Evolutionary conservation across 805 yeast species (phyloP).

Genomic region (Kodamaea laetipori): DNA sequence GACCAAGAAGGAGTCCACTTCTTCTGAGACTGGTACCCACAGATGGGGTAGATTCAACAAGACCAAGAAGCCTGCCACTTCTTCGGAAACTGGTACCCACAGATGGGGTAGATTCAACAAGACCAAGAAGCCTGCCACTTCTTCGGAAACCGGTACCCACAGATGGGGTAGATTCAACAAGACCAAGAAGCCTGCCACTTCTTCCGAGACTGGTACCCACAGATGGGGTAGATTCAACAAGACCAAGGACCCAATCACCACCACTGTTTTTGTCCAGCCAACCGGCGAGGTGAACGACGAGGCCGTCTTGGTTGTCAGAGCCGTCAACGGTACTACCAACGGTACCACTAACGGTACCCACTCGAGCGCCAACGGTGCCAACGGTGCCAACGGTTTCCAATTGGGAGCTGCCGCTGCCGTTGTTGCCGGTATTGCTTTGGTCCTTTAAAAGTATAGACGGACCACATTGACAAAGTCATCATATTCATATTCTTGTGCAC

Average conservation of each 20-base stretch:
- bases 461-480: slow-evolving; percentile 3
- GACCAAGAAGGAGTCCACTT: slow-evolving; percentile 37
- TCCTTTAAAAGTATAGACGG: slow-evolving; percentile 33
- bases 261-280: slow-evolving; percentile 34
- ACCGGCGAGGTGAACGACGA: slow-evolving; percentile 10
- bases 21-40: slow-evolving; percentile 44
- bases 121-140: slow-evolving; percentile 32
- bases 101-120: slow-evolving; percentile 58
- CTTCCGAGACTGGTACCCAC: slow-evolving; percentile 39
- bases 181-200: slow-evolving; percentile 36
- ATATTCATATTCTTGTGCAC: slow-evolving; percentile 2
- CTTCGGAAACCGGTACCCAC: slow-evolving; percentile 30
- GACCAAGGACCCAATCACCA: slow-evolving; percentile 38
- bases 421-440: slow-evolving; percentile 52
- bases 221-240: slow-evolving; percentile 38
- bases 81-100: slow-evolving; percentile 39
- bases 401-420: slow-evolving; percentile 45
- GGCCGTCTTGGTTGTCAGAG: slow-evolving; percentile 12
- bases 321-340: slow-evolving; percentile 20
- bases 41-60: slow-evolving; percentile 58
- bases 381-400: slow-evolving; percentile 23
- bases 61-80: slow-evolving; percentile 34
- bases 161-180: slow-evolving; percentile 35
- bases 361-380: slow-evolving; percentile 22
- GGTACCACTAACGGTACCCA: slow-evolving; percentile 25